A percentile compares a stretch with the other conserved stretches of the same genome.
Conservation (phyloP, 2,329 filamentous ascomycete species). For the Phialocephala subalpina region DNA sequence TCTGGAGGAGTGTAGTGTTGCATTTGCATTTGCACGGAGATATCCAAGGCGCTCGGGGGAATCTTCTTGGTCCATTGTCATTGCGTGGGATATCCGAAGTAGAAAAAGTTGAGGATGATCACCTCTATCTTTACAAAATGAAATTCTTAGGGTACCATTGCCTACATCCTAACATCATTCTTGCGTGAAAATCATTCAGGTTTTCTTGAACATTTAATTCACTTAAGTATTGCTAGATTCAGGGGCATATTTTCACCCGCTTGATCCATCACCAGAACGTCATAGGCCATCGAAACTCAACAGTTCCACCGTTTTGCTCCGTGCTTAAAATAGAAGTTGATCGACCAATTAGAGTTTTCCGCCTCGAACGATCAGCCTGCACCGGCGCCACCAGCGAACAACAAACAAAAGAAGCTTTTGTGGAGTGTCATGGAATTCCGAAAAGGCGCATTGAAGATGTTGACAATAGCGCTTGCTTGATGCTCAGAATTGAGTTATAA, state of each 20-base stretch:
- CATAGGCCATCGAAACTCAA: not conserved
- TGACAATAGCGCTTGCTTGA: not conserved
- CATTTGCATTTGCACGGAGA: conserved; percentile 29
- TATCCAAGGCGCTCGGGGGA: conserved; percentile 33
- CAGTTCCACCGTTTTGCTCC: too few species aligned
- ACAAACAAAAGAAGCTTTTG: conserved; percentile 26
- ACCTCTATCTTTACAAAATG: not conserved
- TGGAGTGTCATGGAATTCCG: conserved; percentile 14
- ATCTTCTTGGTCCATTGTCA: conserved; percentile 2
- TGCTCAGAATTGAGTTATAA: not conserved
- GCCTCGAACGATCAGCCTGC: not conserved
- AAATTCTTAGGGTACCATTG: not conserved
- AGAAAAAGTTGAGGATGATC: not conserved
- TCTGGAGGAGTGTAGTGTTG: conserved; percentile 12
- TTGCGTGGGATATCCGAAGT: not conserved
- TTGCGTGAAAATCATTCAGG: not conserved
- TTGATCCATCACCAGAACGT: not conserved
- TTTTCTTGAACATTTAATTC: not conserved
- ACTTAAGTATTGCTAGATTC: not conserved
- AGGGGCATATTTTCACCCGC: not conserved
- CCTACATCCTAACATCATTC: not conserved
- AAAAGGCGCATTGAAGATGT: not conserved
- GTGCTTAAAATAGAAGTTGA: not conserved
- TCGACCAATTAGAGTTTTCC: conserved; percentile 15
- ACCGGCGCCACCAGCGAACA: conserved; percentile 16